Percentiles rank a stretch among this genome's conserved stretches.
phyloP scores from a whole-genome alignment of 1,284 basidiomycete genomes.

The Ustilago hordei region DNA sequence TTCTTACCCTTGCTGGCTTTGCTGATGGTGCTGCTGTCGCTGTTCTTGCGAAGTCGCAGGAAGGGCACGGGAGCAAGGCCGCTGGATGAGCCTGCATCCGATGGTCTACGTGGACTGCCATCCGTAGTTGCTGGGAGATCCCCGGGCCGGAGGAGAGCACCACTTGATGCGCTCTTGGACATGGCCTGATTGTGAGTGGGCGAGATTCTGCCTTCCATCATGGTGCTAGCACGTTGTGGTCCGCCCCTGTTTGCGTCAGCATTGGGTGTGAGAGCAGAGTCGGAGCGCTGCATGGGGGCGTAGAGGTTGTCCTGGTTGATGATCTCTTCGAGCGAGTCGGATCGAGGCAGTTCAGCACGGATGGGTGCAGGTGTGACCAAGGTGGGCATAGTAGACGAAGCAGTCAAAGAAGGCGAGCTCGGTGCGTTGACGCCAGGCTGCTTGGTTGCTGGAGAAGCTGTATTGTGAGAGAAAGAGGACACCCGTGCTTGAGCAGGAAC shows the following conservation, averaged over 20 bases:
- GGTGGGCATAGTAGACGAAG: slow-evolving; percentile 45
- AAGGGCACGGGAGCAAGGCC: slow-evolving; percentile 29
- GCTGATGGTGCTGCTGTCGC: slow-evolving; percentile 40
- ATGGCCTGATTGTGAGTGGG: slow-evolving; percentile 23
- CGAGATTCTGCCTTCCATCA: slow-evolving; percentile 21
- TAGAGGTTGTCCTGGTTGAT: slow-evolving; percentile 40
- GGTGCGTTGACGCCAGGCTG: slow-evolving; percentile 1
- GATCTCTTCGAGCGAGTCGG: slow-evolving; percentile 50
- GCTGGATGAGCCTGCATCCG: slow-evolving; percentile 30
- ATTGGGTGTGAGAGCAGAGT: not conserved
- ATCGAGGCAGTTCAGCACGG: slow-evolving; percentile 41
- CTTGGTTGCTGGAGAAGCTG: not conserved
- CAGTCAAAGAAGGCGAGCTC: slow-evolving; percentile 24
- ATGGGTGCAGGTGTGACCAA: slow-evolving; percentile 47
- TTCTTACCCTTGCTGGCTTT: slow-evolving; percentile 35
- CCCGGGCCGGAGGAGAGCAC: slow-evolving; percentile 35
- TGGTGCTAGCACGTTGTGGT: slow-evolving; percentile 38
- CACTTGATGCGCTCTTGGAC: slow-evolving; percentile 45
- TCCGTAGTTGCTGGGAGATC: slow-evolving; percentile 18
- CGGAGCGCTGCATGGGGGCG: slow-evolving; percentile 14
- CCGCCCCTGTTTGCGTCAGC: slow-evolving; percentile 4
- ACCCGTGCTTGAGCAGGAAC: not conserved
- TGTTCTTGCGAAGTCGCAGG: slow-evolving; percentile 51
- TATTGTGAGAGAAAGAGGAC: slow-evolving; percentile 3
- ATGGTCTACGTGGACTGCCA: slow-evolving; percentile 40